Conservation (phyloP, 139 green algal species). For the Pseudopediastrum boryanum region DNA sequence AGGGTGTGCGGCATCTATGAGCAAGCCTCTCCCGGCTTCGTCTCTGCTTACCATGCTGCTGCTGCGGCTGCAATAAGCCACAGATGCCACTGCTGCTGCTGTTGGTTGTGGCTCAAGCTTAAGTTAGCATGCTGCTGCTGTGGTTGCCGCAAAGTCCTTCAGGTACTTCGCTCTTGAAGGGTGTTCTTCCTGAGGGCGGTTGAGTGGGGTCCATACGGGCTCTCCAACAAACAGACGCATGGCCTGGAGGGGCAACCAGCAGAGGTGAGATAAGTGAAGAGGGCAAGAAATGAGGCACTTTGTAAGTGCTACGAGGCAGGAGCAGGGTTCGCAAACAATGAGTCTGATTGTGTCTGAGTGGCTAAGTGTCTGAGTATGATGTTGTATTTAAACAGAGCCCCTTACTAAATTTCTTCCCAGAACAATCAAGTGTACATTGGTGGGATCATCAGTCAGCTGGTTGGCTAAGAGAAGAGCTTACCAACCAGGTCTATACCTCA, state of each 20-base stretch:
- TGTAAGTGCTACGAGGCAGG: not conserved
- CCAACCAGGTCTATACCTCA: no score
- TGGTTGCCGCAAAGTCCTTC: conserved; percentile 41
- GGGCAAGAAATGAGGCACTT: not conserved
- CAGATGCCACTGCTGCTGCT: no score
- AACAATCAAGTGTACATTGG: no score
- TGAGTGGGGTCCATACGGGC: conserved; percentile 93
- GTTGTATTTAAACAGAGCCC: not conserved
- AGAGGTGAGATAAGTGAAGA: not conserved
- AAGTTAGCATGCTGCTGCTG: not conserved
- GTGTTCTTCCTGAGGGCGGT: conserved; percentile 76
- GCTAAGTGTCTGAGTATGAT: not conserved
- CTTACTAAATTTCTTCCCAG: no score
- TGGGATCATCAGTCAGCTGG: no score
- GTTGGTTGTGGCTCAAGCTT: not conserved
- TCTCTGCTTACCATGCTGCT: no score
- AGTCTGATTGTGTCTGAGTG: no score
- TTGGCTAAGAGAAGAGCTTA: no score
- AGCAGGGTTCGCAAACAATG: not conserved
- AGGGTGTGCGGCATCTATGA: no score
- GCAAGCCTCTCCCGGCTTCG: no score
- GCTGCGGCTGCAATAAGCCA: no score
- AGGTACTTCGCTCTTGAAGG: conserved; percentile 72
- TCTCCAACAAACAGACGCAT: conserved; percentile 95
- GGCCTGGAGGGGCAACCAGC: conserved; percentile 55